Evolutionary conservation across 2,329 filamentous ascomycete species (phyloP), one percentile per base, ranked within the genome.

Genomic region (Knufia fluminis): DNA sequence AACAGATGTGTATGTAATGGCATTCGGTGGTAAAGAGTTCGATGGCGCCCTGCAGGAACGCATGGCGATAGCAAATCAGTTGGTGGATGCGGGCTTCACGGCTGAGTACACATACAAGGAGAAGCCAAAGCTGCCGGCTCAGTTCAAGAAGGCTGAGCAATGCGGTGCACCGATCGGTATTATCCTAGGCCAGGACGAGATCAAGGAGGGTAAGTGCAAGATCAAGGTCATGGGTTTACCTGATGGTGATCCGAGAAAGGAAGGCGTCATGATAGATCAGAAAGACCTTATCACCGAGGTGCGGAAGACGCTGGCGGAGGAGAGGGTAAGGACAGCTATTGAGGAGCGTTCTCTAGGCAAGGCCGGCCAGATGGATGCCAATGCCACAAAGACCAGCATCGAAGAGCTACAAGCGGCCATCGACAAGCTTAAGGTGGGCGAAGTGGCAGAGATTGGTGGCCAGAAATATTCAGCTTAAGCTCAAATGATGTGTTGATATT

Each of bases 1-100:
- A 17, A 83, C 90, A 2, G 90, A 97, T 62, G 89, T 90, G 40
- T 96, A 82, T 68, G 85, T 97, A 61, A 97, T 97, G 89, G 89
- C 89, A 0, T 89, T 96, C 62, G 90, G 88, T 48, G 85, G 86
- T 47, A 91, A 90, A 68, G 85, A 82, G 17, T 91, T 90, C 66
- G 83, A 77, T 14, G 88, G 87, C 40, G 73, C 94, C 55, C 70
- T 95, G 48, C 80, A 82, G 57, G 85, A 96, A 72, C 84, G 91
- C 57, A 90, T 96, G 80, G 73, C 80, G 22, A 77, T 97, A 32
- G 83, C 83, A 52, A 77, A 80, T 57, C 75, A 75, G 56, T 73
- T 97, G 44, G 94, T 91, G 88, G 82, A 88, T 58, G 87, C 85
- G 6, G 89, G 87, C 17, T 83, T 97, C 70, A 94, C 90, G 77